These are phyloP conservation scores for Lathyrus oleraceus DNA, from an alignment of 306 rosid genomes.

Conservation along the genomic window DNA sequence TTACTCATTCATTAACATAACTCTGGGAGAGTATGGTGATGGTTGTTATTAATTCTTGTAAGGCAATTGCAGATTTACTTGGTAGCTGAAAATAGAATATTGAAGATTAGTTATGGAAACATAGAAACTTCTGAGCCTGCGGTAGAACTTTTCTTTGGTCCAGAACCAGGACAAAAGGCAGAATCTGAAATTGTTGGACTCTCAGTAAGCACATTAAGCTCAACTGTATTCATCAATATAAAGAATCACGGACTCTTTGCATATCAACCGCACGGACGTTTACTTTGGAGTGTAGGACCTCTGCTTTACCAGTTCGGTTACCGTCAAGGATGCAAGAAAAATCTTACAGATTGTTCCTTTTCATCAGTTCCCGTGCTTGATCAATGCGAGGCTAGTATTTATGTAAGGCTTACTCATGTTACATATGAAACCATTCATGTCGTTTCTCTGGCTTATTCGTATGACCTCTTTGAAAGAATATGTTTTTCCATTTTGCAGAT, in stretches of 20 bases:
- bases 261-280: conserved; percentile 44
- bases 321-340: conserved; percentile 69
- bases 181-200: conserved; percentile 59
- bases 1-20: too few species aligned
- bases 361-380: conserved; percentile 68
- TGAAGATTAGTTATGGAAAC: conserved; percentile 51
- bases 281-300: conserved; percentile 78
- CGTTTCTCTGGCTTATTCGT: conserved; percentile 5
- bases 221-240: conserved; percentile 54
- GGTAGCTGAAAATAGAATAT: conserved; percentile 68
- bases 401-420: conserved; percentile 53
- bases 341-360: conserved; percentile 56
- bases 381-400: conserved; percentile 75
- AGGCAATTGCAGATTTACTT: conserved; percentile 59
- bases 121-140: conserved; percentile 44
- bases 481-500: conserved; percentile 49
- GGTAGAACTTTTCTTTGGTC: conserved; percentile 51
- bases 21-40: neutral
- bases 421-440: neutral
- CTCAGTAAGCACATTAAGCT: conserved; percentile 62
- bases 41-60: conserved; percentile 4
- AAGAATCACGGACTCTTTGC: conserved; percentile 69
- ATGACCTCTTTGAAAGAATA: conserved; percentile 17
- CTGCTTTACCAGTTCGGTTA: conserved; percentile 64
- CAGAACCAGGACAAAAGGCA: conserved; percentile 46